Conservation (phyloP, 495 filamentous ascomycete species). For the Xylaria acuta region DNA sequence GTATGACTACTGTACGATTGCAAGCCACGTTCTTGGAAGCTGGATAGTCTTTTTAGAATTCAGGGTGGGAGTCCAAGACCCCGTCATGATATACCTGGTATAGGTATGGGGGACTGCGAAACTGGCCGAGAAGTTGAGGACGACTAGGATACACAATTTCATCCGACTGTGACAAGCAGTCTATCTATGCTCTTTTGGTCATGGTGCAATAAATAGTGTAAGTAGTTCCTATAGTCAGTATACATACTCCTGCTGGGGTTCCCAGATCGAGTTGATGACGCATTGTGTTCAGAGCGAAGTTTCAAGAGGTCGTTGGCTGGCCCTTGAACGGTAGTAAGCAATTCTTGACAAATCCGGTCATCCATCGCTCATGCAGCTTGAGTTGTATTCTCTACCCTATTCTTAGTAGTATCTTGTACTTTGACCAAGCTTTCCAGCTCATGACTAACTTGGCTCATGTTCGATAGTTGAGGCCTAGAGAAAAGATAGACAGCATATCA, state of each 20-base stretch:
- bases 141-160: background rate
- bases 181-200: conserved; percentile 8
- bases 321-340: conserved; percentile 21
- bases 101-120: background rate
- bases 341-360: conserved; percentile 14
- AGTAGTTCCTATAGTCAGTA: background rate
- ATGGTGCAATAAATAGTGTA: background rate
- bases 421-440: conserved; percentile 15
- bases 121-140: background rate
- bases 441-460: background rate
- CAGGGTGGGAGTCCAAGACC: background rate
- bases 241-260: background rate
- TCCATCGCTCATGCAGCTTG: conserved; percentile 4
- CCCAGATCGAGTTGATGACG: background rate
- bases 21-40: conserved; percentile 13
- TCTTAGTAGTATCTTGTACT: conserved; percentile 6
- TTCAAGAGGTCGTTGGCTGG: conserved; percentile 1
- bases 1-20: background rate
- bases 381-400: conserved; percentile 15
- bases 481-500: background rate
- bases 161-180: background rate
- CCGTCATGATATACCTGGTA: background rate
- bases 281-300: background rate
- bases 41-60: background rate
- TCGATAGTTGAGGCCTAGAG: background rate